Base-by-base conservation (phyloP, 805 yeast genomes). In the Wickerhamiella lipophila region DNA sequence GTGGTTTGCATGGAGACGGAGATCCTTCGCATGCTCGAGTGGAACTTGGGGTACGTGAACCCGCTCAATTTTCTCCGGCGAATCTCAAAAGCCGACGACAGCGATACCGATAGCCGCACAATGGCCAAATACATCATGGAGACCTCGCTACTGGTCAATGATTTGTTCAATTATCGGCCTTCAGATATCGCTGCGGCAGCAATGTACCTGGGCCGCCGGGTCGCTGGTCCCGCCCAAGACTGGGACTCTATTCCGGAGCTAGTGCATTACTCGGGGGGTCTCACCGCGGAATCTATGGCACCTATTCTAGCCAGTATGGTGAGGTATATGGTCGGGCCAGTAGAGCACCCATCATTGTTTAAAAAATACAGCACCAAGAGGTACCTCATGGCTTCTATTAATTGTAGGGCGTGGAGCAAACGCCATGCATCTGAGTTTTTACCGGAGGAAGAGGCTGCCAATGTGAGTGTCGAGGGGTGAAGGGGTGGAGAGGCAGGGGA, bases 181-280 rank as follows among this genome's bases (percentile, higher is more conserved):
- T 82, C 94, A 15, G 69, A 79, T 52, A 73, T 87, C 53, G 77
- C 94, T n/a, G 94, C 95, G 1, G 79, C 87, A 50, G 82, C 95
- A 23, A 83, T 86, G 94, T 83, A 75, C 64, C 72, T 85, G 46
- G 78, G 95, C 6, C 73, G 95, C 58, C 72, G 73, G 56, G 81
- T 86, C 65, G 66, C 84, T 56, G 81, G 81, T 18, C 78, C 66
- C 56, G 56, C 47, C 52, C 52, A 52, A 2, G 79, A 78, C 29
- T 88, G 96, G 96, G 79, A 79, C 61, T 82, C 83, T 7, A 6
- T 16, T 13, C 46, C 46, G n/a, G 88, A 87, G 65, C 70, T 89
- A 55, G 78, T 85, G 43, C 95, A 86, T 61, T 92, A 89, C 64
- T 79, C 92, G 19, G 96, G 96, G 29, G 96, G 94, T 9, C 84